Evolutionary conservation across 1,284 basidiomycete species (phyloP), one percentile per base, ranked within the genome.

Genomic region (Pseudozyma sp.): DNA sequence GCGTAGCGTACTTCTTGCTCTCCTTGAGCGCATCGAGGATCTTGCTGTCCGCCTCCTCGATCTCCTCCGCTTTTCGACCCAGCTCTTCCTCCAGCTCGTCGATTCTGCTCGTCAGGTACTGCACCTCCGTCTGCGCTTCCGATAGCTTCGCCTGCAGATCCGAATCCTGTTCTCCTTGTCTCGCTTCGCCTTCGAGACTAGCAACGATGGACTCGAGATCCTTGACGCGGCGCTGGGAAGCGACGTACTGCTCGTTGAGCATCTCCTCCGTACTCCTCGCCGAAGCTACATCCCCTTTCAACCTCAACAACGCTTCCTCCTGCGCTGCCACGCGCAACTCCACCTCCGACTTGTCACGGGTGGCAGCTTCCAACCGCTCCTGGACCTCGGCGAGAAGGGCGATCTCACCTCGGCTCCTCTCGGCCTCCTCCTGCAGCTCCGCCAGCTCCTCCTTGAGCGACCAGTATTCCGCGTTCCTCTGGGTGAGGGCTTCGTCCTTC

Each of bases 21-120:
- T 81, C 74, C 53, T 79, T 79, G 35, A 80, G 56, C 14, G 71
- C 75, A 3, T 59, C 61, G 2, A 81, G 54, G 29, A 80, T 77
- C 54, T 80, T 78, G n/a, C 51, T 51, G 43, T 82, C 81, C 2
- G 78, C 77, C 13, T 79, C 81, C 50, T 81, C 79, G 53, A 74
- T 68, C 29, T 82, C 81, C 11, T 69, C 67, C 4, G 80, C 80
- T 53, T 80, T 80, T 14, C 63, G 47, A 10, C 44, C 54, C 8
- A 82, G 61, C 39, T 81, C 78, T 11, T 53, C 33, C 54, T 81
- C 81, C 16, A 82, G 56, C 34, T 80, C 65, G 3, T 24, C 50
- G 30, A 80, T 66, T 13, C 73, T 53, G 7, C 39, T 40, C 11
- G 16, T 3, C 7, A 72, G 63, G 29, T 75, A 65, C 7, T 31